A percentile compares a stretch with the other conserved stretches of the same genome.
Conservation (phyloP, 768 basidiomycete genomes). For the Tricholoma terreum region DNA sequence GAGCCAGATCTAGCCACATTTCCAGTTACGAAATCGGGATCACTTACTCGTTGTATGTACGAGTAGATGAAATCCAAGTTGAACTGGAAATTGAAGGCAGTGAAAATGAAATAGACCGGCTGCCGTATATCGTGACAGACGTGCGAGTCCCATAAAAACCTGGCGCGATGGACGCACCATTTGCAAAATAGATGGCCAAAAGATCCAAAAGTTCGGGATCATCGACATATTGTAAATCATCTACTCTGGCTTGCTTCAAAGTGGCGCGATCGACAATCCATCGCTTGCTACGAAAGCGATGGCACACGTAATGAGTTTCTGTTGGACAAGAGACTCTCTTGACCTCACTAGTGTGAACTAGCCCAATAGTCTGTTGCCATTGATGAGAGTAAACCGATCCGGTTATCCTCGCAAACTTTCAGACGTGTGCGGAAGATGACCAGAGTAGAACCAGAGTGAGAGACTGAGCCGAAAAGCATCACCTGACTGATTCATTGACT, state of each 20-base stretch:
- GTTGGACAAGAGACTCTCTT: constrained; percentile 24
- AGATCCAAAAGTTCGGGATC: constrained; percentile 77
- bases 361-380: constrained; percentile 95
- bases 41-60: too few relatives aligned
- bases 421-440: background rate
- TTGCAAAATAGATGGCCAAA: constrained; percentile 85
- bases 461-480: background rate
- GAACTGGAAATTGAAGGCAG: background rate
- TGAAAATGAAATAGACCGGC: background rate
- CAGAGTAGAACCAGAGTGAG: too few relatives aligned
- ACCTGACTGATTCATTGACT: background rate
- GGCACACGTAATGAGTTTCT: constrained; percentile 6
- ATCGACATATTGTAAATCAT: constrained; percentile 78
- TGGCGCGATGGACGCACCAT: constrained; percentile 43
- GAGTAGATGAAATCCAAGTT: background rate
- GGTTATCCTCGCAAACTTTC: background rate
- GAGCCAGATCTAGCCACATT: too few relatives aligned
- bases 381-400: background rate
- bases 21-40: too few relatives aligned
- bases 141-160: background rate
- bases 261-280: constrained; percentile 87
- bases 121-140: too few relatives aligned
- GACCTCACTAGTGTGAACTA: constrained; percentile 79
- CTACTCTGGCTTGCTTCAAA: constrained; percentile 65
- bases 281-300: constrained; percentile 59